Conservation (phyloP, 2,329 filamentous ascomycete genomes). For the Pyrenochaeta sp. region DNA sequence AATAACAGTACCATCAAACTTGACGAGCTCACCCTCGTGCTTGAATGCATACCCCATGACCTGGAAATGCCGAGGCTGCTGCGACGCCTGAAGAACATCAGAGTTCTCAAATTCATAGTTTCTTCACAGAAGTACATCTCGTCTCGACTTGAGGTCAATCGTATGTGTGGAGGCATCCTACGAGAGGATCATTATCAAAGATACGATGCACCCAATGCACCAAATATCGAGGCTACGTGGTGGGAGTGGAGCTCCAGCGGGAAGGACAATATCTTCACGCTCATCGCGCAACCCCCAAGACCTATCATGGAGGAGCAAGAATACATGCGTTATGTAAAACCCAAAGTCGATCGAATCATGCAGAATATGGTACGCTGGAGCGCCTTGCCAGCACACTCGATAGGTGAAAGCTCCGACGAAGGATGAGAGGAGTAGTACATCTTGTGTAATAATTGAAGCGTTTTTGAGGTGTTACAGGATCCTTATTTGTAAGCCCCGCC, state of each 20-base stretch:
- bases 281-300: constrained; percentile 39
- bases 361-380: constrained; percentile 1
- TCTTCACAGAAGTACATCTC: constrained; percentile 13
- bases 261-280: constrained; percentile 32
- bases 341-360: constrained; percentile 46
- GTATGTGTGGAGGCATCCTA: constrained; percentile 48
- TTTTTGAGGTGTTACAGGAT: too few species aligned
- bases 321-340: constrained; percentile 49
- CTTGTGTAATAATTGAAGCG: too few species aligned
- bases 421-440: too few species aligned
- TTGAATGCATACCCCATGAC: constrained; percentile 45
- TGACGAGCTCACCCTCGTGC: constrained; percentile 36
- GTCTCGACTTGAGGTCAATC: constrained; percentile 27
- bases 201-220: constrained; percentile 42
- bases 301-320: constrained; percentile 41
- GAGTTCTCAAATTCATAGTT: constrained; percentile 43
- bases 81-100: constrained; percentile 42
- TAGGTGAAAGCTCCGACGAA: too few species aligned
- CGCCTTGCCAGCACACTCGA: too few species aligned
- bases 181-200: constrained; percentile 52
- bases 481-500: too few species aligned
- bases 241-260: constrained; percentile 50
- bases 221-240: constrained; percentile 44
- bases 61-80: constrained; percentile 44
- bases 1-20: constrained; percentile 37